Conservation (phyloP, 805 yeast genomes). For the Huiozyma naganishii region DNA sequence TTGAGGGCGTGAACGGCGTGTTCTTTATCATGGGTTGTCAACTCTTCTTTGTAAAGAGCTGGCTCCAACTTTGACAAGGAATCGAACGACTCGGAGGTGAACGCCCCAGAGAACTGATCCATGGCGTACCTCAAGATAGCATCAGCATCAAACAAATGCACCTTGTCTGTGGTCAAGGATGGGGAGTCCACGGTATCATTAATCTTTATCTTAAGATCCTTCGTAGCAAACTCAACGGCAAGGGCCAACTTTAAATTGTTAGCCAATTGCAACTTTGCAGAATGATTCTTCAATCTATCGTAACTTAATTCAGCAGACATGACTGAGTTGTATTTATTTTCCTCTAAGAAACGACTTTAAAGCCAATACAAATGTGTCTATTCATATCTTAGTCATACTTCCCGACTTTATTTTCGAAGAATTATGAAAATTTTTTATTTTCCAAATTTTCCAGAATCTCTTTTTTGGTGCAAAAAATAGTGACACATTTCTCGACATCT, state of each 20-base stretch:
- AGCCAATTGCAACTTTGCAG: slow-evolving; percentile 14
- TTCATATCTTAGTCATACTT: background rate
- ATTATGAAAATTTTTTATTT: too few relatives aligned
- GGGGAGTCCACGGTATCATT: slow-evolving; percentile 15
- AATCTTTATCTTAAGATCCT: slow-evolving; percentile 15
- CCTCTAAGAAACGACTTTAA: too few relatives aligned
- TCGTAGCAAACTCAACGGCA: slow-evolving; percentile 20
- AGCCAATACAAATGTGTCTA: background rate
- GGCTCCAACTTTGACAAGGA: slow-evolving; percentile 17
- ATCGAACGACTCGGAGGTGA: slow-evolving; percentile 25
- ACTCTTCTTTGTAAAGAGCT: slow-evolving; percentile 8
- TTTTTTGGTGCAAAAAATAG: too few relatives aligned
- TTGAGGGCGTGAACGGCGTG: slow-evolving; percentile 22
- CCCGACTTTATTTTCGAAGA: too few relatives aligned
- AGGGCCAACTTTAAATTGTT: slow-evolving; percentile 26
- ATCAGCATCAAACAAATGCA: slow-evolving; percentile 45
- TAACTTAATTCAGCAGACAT: slow-evolving; percentile 15
- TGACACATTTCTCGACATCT: too few relatives aligned
- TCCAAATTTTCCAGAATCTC: too few relatives aligned
- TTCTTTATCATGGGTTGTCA: slow-evolving; percentile 31
- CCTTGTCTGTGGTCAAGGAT: slow-evolving; percentile 20
- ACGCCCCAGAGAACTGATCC: slow-evolving; percentile 33
- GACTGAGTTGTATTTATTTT: background rate
- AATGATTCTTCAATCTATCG: slow-evolving; percentile 19
- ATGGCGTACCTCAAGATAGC: slow-evolving; percentile 58